Conservation (phyloP, 2,329 filamentous ascomycete genomes). For the Davidsoniella neocaledoniae region DNA sequence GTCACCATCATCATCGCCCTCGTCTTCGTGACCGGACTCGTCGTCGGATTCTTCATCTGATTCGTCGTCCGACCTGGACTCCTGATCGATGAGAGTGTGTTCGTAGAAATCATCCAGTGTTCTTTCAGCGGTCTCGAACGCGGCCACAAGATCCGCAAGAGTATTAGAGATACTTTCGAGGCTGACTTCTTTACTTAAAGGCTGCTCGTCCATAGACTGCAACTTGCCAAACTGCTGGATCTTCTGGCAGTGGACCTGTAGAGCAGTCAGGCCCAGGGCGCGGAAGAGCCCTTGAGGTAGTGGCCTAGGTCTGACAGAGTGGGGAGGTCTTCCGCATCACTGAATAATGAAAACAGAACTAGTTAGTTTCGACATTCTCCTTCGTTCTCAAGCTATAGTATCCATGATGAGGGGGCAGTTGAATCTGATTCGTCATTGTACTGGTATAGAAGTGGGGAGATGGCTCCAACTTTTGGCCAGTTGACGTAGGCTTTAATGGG, state of each 20-base stretch:
- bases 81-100: conserved; percentile 1
- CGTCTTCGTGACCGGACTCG: conserved; percentile 6
- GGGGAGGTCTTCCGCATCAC: conserved; percentile 49
- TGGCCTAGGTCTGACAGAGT: conserved; percentile 73
- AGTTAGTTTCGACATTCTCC: neutral
- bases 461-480: too few species aligned
- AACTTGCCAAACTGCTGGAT: conserved; percentile 83
- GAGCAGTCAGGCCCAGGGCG: conserved; percentile 82
- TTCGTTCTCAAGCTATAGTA: too few species aligned
- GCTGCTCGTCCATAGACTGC: conserved; percentile 59
- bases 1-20: conserved; percentile 3
- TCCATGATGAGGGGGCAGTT: too few species aligned
- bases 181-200: conserved; percentile 51
- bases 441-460: too few species aligned
- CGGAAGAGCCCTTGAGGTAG: conserved; percentile 93
- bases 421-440: too few species aligned
- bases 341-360: conserved; percentile 21
- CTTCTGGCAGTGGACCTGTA: conserved; percentile 87
- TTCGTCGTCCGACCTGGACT: conserved; percentile 3
- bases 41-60: conserved; percentile 7
- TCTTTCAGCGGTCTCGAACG: conserved; percentile 58
- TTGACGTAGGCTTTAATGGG: too few species aligned
- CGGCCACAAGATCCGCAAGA: conserved; percentile 53
- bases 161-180: conserved; percentile 54
- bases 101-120: conserved; percentile 52